A percentile compares a stretch with the other conserved stretches of the same genome.
Conservation (phyloP, 148 eudicot species). For the Cornus suecica region DNA sequence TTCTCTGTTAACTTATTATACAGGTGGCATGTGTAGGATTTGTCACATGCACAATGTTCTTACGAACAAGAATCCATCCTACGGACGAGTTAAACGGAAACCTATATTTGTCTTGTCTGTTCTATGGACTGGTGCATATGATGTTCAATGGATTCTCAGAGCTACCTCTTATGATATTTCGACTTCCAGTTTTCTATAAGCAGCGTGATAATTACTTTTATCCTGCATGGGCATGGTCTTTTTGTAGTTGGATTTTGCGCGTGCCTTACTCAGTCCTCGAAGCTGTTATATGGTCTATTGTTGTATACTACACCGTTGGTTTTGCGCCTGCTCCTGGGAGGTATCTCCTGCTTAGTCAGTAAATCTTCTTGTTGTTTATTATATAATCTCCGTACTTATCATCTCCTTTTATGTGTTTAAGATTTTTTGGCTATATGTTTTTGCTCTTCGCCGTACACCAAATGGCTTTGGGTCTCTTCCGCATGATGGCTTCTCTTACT, state of each 20-base stretch:
- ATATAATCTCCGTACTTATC: constrained; percentile 1
- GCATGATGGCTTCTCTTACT: constrained; percentile 59
- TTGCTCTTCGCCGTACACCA: constrained; percentile 69
- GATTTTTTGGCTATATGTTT: constrained; percentile 71
- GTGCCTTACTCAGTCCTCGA: constrained; percentile 72
- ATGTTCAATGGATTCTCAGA: constrained; percentile 88
- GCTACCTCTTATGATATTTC: constrained; percentile 70
- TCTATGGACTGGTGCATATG: constrained; percentile 64
- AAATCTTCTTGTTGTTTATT: not conserved
- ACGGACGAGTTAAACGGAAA: constrained; percentile 56
- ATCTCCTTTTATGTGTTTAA: constrained; percentile 22
- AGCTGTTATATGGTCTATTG: constrained; percentile 69
- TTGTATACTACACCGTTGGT: constrained; percentile 68
- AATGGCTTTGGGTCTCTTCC: constrained; percentile 86
- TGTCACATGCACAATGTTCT: constrained; percentile 57
- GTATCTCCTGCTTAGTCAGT: constrained; percentile 26
- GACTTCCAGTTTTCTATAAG: constrained; percentile 88
- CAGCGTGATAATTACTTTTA: constrained; percentile 75
- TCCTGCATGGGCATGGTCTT: constrained; percentile 90
- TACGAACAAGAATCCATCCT: constrained; percentile 58
- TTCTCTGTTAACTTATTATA: not conserved
- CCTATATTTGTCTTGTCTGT: constrained; percentile 64
- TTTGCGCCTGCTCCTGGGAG: constrained; percentile 66
- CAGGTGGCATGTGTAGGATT: constrained; percentile 74
- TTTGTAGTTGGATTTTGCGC: constrained; percentile 64